Conservation (phyloP, 257 asterid species). For the Handroanthus guayacan region DNA sequence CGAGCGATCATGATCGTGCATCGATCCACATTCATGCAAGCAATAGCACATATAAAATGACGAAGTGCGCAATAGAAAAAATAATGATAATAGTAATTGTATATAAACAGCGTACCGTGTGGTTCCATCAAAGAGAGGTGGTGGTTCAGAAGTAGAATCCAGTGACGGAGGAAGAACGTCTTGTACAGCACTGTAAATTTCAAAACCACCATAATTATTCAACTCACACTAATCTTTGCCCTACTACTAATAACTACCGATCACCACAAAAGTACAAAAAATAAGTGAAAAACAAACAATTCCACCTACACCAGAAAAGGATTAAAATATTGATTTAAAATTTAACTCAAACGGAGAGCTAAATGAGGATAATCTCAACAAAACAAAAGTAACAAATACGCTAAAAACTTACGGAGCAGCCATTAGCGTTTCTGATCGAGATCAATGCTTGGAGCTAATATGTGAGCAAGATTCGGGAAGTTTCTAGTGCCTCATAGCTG, state of each 20-base stretch:
- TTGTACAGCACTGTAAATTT: slow-evolving; percentile 44
- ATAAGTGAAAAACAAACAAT: neutral
- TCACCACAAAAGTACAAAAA: no score
- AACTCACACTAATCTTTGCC: no score
- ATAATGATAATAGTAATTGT: neutral
- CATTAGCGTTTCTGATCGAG: slow-evolving; percentile 42
- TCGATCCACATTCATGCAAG: neutral
- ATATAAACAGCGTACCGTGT: slow-evolving; percentile 51
- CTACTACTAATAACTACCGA: no score
- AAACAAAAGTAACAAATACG: neutral
- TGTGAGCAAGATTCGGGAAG: slow-evolving; percentile 13
- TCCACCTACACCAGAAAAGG: neutral
- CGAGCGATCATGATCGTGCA: slow-evolving; percentile 4
- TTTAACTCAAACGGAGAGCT: neutral
- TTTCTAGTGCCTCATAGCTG: neutral
- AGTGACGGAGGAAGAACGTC: slow-evolving; percentile 64
- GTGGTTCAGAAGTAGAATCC: slow-evolving; percentile 68
- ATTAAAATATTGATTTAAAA: neutral
- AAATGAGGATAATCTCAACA: no score
- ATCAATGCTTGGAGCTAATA: neutral
- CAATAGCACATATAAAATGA: neutral
- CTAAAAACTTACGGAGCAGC: slow-evolving; percentile 49
- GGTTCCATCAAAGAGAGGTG: slow-evolving; percentile 77
- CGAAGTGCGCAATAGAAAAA: neutral
- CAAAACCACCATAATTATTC: slow-evolving; percentile 10